These are phyloP conservation scores for Phytophthora quininea DNA, from an alignment of 352 stramenopile genomes.

Conservation along the genomic window DNA sequence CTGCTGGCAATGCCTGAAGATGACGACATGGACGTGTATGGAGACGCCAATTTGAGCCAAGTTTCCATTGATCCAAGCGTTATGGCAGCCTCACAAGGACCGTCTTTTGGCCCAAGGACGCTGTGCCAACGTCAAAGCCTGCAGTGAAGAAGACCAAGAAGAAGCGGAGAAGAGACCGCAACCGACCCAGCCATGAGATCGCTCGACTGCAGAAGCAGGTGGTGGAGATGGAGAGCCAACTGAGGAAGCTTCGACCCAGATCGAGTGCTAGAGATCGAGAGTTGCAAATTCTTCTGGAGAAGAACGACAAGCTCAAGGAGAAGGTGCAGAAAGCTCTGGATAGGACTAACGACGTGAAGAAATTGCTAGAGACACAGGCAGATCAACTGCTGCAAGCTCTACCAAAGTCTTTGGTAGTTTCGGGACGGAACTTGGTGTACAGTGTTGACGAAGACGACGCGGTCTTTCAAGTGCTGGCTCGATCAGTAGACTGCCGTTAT, in stretches of 20 bases:
- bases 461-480: constrained; percentile 26
- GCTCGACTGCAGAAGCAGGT: constrained; percentile 24
- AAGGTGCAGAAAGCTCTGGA: constrained; percentile 13
- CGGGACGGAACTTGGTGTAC: constrained; percentile 23
- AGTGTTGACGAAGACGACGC: constrained; percentile 20
- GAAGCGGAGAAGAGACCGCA: constrained; percentile 27
- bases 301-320: constrained; percentile 15
- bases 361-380: constrained; percentile 21
- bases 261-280: not conserved
- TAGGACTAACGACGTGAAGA: constrained; percentile 3
- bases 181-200: constrained; percentile 31
- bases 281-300: constrained; percentile 4
- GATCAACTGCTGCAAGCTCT: constrained; percentile 22
- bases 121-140: not conserved
- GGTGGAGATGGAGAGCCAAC: constrained; percentile 19
- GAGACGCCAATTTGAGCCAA: not conserved
- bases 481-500: constrained; percentile 22
- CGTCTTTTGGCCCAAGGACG: constrained; percentile 1
- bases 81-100: not conserved
- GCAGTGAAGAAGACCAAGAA: constrained; percentile 17
- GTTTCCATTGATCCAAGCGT: not conserved
- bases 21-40: not conserved
- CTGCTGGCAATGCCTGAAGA: not conserved
- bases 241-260: constrained; percentile 8
- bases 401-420: constrained; percentile 21